A percentile compares a stretch with the other conserved stretches of the same genome.
phyloP scores from a whole-genome alignment of 768 basidiomycete genomes.

The Lactarius hatsudake region DNA sequence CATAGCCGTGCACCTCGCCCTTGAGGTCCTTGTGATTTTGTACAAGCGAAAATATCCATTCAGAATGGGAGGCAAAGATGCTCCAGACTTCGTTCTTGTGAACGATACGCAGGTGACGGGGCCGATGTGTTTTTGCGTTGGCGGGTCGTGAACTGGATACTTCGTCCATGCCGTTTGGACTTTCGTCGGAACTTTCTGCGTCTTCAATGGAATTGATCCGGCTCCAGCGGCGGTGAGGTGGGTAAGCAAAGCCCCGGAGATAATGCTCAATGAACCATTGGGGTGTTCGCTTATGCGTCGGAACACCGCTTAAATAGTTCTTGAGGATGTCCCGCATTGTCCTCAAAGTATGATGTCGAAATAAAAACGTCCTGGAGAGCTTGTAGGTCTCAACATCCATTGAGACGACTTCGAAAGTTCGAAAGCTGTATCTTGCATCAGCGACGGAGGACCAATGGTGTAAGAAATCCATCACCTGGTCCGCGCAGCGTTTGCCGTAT shows the following conservation, averaged over 20 bases:
- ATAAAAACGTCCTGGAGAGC: constrained; percentile 48
- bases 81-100: constrained; percentile 50
- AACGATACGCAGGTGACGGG: constrained; percentile 47
- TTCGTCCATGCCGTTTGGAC: not conserved
- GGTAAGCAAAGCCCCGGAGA: constrained; percentile 32
- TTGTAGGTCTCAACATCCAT: constrained; percentile 46
- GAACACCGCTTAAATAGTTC: constrained; percentile 33
- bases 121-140: constrained; percentile 29
- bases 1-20: constrained; percentile 39
- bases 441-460: not conserved
- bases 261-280: constrained; percentile 51
- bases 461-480: constrained; percentile 31
- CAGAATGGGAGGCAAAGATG: constrained; percentile 52
- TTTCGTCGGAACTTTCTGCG: constrained; percentile 19
- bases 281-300: constrained; percentile 42
- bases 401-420: constrained; percentile 45
- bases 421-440: constrained; percentile 34
- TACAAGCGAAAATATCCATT: constrained; percentile 47
- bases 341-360: constrained; percentile 47
- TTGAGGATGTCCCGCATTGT: constrained; percentile 46
- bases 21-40: constrained; percentile 42
- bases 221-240: constrained; percentile 32
- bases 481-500: constrained; percentile 27
- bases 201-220: constrained; percentile 38
- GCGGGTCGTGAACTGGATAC: not conserved